Conservation (phyloP, 352 stramenopile species). For the Globisporangium middletonii region DNA sequence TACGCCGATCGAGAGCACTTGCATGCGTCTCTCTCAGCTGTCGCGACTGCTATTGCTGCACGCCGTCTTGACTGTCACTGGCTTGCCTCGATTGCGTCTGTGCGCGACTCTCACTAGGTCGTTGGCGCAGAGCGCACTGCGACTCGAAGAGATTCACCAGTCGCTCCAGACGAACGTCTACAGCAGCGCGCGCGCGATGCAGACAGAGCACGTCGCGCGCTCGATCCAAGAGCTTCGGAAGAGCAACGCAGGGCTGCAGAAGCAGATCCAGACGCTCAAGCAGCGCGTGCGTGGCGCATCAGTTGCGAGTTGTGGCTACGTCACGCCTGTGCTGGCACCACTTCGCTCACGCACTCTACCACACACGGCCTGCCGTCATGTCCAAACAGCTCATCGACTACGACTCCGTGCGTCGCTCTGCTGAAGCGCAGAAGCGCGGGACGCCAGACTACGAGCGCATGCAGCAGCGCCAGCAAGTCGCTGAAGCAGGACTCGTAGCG, state of each 20-base stretch:
- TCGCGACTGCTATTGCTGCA: background rate
- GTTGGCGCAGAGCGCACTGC: conserved; percentile 43
- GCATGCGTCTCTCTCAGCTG: background rate
- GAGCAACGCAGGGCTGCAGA: conserved; percentile 31
- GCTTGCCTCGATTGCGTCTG: background rate
- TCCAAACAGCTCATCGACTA: conserved; percentile 55
- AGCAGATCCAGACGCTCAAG: conserved; percentile 45
- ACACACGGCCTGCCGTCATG: too few species aligned
- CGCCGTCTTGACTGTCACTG: background rate
- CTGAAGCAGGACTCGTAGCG: conserved; percentile 37
- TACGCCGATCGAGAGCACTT: conserved; percentile 2
- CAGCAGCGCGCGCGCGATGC: conserved; percentile 34
- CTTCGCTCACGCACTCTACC: background rate
- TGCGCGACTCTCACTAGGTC: conserved; percentile 13
- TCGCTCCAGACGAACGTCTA: conserved; percentile 46
- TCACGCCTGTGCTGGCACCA: background rate
- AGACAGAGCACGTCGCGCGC: conserved; percentile 31
- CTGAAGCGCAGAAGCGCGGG: conserved; percentile 52
- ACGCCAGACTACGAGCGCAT: conserved; percentile 64
- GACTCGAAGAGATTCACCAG: conserved; percentile 51
- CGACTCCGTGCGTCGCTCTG: conserved; percentile 58
- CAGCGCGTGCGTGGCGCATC: conserved; percentile 26
- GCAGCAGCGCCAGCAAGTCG: conserved; percentile 43
- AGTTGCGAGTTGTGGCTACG: background rate
- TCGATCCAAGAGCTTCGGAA: conserved; percentile 36